These are phyloP conservation scores for Colletotrichum liaoningense DNA, from an alignment of 2,329 filamentous ascomycete genomes.

Conservation along the genomic window DNA sequence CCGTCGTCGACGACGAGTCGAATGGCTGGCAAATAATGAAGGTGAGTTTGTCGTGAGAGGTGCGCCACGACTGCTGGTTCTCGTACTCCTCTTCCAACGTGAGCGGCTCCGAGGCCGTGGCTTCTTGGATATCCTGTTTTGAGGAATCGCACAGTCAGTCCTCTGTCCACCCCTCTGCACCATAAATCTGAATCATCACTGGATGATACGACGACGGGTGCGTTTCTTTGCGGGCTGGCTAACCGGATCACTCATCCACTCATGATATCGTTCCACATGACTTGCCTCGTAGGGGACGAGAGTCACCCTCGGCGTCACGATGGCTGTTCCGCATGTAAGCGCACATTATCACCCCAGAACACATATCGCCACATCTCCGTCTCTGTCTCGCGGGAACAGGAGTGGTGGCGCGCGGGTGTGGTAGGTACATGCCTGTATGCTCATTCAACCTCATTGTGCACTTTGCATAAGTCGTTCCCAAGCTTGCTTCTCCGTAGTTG, in stretches of 20 bases:
- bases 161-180: no score
- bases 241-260: constrained; percentile 90
- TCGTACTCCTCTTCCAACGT: constrained; percentile 84
- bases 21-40: constrained; percentile 82
- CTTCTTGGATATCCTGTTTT: constrained; percentile 80
- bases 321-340: constrained; percentile 59
- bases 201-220: no score
- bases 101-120: constrained; percentile 89
- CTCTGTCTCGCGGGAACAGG: neutral
- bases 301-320: constrained; percentile 73
- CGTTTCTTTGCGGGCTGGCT: constrained; percentile 27
- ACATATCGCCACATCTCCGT: no score
- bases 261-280: constrained; percentile 86
- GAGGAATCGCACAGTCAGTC: neutral
- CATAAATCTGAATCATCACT: neutral
- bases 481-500: no score
- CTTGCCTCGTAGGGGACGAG: constrained; percentile 86
- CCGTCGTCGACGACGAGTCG: neutral
- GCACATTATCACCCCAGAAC: neutral
- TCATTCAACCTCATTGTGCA: constrained; percentile 58
- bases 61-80: constrained; percentile 91
- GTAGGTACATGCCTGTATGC: constrained; percentile 50
- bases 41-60: constrained; percentile 86
- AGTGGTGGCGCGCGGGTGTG: neutral
- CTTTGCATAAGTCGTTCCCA: neutral